phyloP scores from a whole-genome alignment of 2,329 filamentous ascomycete species.

The Fusarium drepaniforme region DNA sequence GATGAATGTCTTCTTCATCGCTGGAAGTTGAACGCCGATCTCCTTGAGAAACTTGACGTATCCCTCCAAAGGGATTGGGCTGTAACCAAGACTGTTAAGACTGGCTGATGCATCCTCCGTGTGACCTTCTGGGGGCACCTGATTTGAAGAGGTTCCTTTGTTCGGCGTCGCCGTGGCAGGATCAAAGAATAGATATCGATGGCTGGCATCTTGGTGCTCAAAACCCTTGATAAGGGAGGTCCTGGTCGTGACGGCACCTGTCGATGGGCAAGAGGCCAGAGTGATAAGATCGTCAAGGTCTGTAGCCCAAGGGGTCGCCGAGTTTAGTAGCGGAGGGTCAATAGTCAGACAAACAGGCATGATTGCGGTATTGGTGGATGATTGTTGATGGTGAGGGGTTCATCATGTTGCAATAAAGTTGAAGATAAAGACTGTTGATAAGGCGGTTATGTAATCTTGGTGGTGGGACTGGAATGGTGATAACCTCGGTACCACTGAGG shows the following conservation, averaged over 20 bases:
- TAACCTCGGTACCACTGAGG: neutral
- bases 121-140: conserved; percentile 22
- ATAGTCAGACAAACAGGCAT: conserved; percentile 58
- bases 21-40: conserved; percentile 50
- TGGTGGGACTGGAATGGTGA: neutral
- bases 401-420: neutral
- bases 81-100: conserved; percentile 82
- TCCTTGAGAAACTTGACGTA: conserved; percentile 70
- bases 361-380: neutral
- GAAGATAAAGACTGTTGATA: neutral
- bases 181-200: conserved; percentile 77
- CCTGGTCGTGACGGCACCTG: conserved; percentile 80
- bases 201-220: conserved; percentile 67
- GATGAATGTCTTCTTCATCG: conserved; percentile 69
- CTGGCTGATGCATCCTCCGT: conserved; percentile 53
- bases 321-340: conserved; percentile 77
- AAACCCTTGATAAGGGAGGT: conserved; percentile 77
- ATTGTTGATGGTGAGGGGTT: neutral
- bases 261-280: conserved; percentile 72
- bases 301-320: conserved; percentile 82
- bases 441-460: neutral
- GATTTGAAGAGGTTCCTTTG: conserved; percentile 35
- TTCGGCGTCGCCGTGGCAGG: conserved; percentile 46
- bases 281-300: conserved; percentile 69
- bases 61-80: conserved; percentile 68